phyloP scores from a whole-genome alignment of 2,329 filamentous ascomycete species.

The Pseudogymnoascus sp. region DNA sequence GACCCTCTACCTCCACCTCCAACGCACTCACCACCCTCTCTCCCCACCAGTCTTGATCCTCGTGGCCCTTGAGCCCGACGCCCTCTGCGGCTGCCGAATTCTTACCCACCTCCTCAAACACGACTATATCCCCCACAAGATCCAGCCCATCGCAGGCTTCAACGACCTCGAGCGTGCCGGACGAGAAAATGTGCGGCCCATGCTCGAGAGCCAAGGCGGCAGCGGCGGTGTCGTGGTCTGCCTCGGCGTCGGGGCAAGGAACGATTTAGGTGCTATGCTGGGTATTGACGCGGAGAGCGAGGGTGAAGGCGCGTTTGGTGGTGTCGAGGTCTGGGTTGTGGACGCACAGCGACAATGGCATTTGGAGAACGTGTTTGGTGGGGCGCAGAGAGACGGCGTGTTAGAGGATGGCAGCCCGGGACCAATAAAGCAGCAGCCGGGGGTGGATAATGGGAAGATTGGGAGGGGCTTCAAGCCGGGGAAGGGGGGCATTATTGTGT shows the following conservation, averaged over 20 bases:
- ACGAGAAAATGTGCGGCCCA: conserved; percentile 69
- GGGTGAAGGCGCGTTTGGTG: conserved; percentile 57
- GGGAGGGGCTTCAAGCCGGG: conserved; percentile 66
- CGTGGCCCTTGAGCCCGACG: conserved; percentile 88
- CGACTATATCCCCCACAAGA: conserved; percentile 97
- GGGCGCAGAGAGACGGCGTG: conserved; percentile 45
- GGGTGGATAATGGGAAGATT: conserved; percentile 68
- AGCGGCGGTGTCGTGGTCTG: conserved; percentile 86
- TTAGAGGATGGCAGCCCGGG: conserved; percentile 30
- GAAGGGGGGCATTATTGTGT: conserved; percentile 83
- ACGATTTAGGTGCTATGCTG: conserved; percentile 75
- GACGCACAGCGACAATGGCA: conserved; percentile 94
- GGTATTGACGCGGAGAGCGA: conserved; percentile 63
- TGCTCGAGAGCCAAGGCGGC: conserved; percentile 80
- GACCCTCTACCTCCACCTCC: conserved; percentile 84
- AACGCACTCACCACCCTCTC: conserved; percentile 78
- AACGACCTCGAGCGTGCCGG: conserved; percentile 77
- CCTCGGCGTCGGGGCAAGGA: conserved; percentile 83
- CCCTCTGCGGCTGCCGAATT: conserved; percentile 90
- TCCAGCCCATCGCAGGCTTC: conserved; percentile 90
- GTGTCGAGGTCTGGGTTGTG: conserved; percentile 92
- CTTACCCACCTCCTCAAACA: conserved; percentile 88
- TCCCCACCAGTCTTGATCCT: conserved; percentile 87
- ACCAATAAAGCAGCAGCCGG: conserved; percentile 49
- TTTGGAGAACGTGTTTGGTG: conserved; percentile 83